These are phyloP conservation scores for Coniella lustricola DNA, from an alignment of 2,329 filamentous ascomycete species.

Conservation along the genomic window DNA sequence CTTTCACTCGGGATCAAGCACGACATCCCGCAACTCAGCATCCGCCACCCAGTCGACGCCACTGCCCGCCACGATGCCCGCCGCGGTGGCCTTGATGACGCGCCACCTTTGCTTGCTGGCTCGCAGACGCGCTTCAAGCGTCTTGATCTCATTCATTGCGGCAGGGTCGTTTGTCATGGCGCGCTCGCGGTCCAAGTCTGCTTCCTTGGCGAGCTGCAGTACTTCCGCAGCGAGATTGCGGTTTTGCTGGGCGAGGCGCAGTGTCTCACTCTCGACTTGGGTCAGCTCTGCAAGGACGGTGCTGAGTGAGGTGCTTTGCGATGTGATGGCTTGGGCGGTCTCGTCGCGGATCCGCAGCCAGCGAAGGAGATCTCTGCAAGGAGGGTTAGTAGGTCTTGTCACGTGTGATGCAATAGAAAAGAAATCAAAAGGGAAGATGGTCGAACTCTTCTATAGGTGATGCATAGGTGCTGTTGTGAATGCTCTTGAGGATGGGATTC, in stretches of 20 bases:
- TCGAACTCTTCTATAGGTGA: slow-evolving; percentile 64
- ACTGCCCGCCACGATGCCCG: slow-evolving; percentile 71
- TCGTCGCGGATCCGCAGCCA: slow-evolving; percentile 61
- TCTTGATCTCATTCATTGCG: slow-evolving; percentile 47
- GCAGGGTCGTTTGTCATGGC: slow-evolving; percentile 43
- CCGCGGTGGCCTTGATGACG: slow-evolving; percentile 71
- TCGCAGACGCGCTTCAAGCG: slow-evolving; percentile 52
- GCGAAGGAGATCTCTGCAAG: slow-evolving; percentile 62
- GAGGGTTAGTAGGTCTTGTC: too few species aligned
- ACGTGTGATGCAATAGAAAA: too few species aligned
- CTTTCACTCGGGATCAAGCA: slow-evolving; percentile 62
- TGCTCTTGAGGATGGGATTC: slow-evolving; percentile 69
- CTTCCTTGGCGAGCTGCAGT: slow-evolving; percentile 53
- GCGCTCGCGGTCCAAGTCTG: slow-evolving; percentile 44
- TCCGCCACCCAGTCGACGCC: slow-evolving; percentile 76
- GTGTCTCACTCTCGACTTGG: slow-evolving; percentile 49
- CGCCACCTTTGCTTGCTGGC: slow-evolving; percentile 61
- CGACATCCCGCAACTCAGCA: slow-evolving; percentile 58
- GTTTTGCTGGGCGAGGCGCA: slow-evolving; percentile 53
- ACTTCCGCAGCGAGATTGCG: slow-evolving; percentile 55
- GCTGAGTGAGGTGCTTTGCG: slow-evolving; percentile 47
- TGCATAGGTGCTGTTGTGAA: slow-evolving; percentile 60
- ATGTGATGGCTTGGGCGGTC: slow-evolving; percentile 56
- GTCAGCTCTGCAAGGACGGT: slow-evolving; percentile 46
- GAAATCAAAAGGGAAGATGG: slow-evolving; percentile 8